Percentiles rank a stretch among this genome's conserved stretches.
Evolutionary conservation across 345 rosid species (phyloP).

Genomic region (Nephelium lappaceum): DNA sequence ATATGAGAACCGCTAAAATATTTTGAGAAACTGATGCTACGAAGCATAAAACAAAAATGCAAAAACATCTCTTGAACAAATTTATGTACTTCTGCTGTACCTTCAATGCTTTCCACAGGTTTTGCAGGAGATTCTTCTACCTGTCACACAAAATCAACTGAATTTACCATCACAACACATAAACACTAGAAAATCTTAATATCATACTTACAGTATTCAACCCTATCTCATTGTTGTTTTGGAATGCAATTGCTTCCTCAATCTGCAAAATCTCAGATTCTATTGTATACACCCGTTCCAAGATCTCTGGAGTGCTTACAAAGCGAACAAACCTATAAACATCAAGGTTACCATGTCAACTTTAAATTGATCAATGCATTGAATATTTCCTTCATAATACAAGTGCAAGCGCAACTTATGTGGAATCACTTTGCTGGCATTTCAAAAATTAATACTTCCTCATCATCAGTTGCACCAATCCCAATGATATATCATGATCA

Average conservation of each 20-base stretch:
- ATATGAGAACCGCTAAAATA: background rate
- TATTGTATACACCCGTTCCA: slow-evolving; percentile 73
- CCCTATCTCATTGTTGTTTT: slow-evolving; percentile 62
- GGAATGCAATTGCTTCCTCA: slow-evolving; percentile 82
- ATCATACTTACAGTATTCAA: slow-evolving; percentile 53
- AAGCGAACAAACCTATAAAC: slow-evolving; percentile 93
- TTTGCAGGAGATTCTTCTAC: slow-evolving; percentile 53
- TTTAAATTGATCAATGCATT: background rate
- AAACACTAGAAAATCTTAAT: slow-evolving; percentile 18
- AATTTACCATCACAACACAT: slow-evolving; percentile 12
- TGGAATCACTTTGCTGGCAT: background rate
- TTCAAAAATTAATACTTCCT: background rate
- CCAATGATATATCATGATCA: background rate
- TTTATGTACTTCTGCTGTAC: slow-evolving; percentile 37
- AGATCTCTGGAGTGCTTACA: slow-evolving; percentile 89
- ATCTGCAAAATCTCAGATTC: slow-evolving; percentile 97
- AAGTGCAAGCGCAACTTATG: background rate
- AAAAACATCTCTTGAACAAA: background rate
- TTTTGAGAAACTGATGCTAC: background rate
- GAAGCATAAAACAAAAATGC: background rate
- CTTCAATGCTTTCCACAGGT: slow-evolving; percentile 56
- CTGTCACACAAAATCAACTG: slow-evolving; percentile 41
- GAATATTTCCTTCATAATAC: background rate
- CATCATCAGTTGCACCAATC: background rate
- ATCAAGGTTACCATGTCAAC: slow-evolving; percentile 9